Evolutionary conservation across 208 protist species (phyloP).

Genomic region (Trypanosoma congolense): DNA sequence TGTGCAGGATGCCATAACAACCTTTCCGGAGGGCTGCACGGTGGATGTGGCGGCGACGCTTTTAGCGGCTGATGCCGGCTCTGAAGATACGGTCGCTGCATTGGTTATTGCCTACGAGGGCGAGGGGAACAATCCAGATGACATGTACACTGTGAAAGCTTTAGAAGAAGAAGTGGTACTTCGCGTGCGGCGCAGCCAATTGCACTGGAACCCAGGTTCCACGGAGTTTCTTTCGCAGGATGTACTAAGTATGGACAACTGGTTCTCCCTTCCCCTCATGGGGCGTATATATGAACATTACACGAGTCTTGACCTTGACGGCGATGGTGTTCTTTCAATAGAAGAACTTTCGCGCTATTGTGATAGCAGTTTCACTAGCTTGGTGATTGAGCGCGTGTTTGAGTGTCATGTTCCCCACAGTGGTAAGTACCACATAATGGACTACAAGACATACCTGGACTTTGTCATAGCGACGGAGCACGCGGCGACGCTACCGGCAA

Average conservation of each 20-base stretch:
- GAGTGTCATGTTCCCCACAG: slow-evolving; percentile 84
- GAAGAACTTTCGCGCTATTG: slow-evolving; percentile 80
- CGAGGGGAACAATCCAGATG: slow-evolving; percentile 42
- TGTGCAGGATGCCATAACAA: slow-evolving; percentile 55
- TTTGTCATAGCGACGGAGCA: slow-evolving; percentile 91
- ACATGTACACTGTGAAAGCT: slow-evolving; percentile 70
- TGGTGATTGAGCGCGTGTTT: slow-evolving; percentile 84
- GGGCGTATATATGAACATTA: slow-evolving; percentile 88
- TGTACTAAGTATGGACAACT: slow-evolving; percentile 79
- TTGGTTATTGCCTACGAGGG: slow-evolving; percentile 56
- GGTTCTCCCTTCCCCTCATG: slow-evolving; percentile 86
- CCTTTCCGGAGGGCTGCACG: slow-evolving; percentile 59
- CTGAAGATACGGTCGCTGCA: slow-evolving; percentile 68
- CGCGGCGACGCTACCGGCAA: slow-evolving; percentile 61
- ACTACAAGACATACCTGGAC: slow-evolving; percentile 90
- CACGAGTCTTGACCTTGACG: slow-evolving; percentile 74
- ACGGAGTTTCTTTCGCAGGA: slow-evolving; percentile 54
- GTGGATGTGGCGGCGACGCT: slow-evolving; percentile 66
- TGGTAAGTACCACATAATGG: slow-evolving; percentile 71
- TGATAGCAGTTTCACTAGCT: slow-evolving; percentile 72
- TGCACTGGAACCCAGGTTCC: slow-evolving; percentile 82
- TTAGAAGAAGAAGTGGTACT: slow-evolving; percentile 28
- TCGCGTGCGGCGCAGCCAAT: slow-evolving; percentile 35
- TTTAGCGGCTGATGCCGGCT: slow-evolving; percentile 22
- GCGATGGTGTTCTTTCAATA: slow-evolving; percentile 76